Evolutionary conservation across 2,329 filamentous ascomycete genomes (phyloP), one percentile per base, ranked within the genome.

Genomic region (Paraphoma sp.): DNA sequence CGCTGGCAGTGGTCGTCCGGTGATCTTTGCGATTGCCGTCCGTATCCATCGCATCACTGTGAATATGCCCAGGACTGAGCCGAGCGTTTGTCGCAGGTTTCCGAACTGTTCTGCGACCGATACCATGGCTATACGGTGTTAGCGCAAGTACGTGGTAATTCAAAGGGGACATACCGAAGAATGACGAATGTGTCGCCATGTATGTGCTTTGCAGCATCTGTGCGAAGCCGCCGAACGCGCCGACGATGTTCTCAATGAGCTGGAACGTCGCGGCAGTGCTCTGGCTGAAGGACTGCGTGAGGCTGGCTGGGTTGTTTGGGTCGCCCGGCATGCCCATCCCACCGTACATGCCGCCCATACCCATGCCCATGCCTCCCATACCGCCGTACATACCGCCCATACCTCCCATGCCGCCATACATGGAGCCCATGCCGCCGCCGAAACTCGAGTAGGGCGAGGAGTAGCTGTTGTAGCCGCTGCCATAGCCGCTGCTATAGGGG

Each of bases 141-240:
- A 72, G 64, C 31, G 41, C 50, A 44, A 16, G 42, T 38, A 33
- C 6, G 6, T 10, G 23, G 2, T 6, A 23, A 12, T 28, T 3
- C 23, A 38, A 14, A 14, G 33, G 9, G 9, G 12, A 79, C 89
- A 70, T 85, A 97, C 93, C 93, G 72, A 98, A 99, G 79, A 99
- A 99, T 51, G 92, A 97, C 6, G 93, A 97, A 78, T 99, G 95
- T 0, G 95, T 99, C 30, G 96, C 95, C 96, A 99, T 99, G 71
- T 97, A 99, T 10, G 95, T 98, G 82, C 95, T 98, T 80, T 99
- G 95, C 29, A 99, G 84, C 95, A 99, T 99, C 81, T 99, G 95
- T 11, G 96, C 92, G 74, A 99, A 98, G 0, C 96, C 95, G 17
- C 93, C 93, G 81, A 99, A 99, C 2, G 95, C 93, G 23, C 92